phyloP scores from a whole-genome alignment of 2,329 filamentous ascomycete species.

The Calcarisporium arbuscula region DNA sequence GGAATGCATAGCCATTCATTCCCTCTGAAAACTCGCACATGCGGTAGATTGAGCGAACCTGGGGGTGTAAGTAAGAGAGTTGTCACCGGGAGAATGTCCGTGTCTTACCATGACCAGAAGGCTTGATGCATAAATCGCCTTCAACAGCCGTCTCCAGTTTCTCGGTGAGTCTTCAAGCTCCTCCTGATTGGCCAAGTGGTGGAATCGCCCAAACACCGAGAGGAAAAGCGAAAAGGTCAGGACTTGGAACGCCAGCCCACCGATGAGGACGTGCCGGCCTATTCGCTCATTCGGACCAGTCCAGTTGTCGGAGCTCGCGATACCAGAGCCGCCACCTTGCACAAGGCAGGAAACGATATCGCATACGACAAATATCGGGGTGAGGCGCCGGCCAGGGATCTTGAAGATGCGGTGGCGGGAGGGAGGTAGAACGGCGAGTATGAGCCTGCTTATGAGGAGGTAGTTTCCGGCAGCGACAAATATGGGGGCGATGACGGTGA shows the following conservation, averaged over 20 bases:
- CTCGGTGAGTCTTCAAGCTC: conserved; percentile 19
- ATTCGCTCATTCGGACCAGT: conserved; percentile 28
- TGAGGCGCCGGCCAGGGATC: conserved; percentile 31
- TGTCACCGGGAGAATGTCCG: background rate
- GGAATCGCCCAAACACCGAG: conserved; percentile 31
- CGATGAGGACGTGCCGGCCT: conserved; percentile 35
- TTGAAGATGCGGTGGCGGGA: conserved; percentile 27
- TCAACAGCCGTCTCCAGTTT: conserved; percentile 31
- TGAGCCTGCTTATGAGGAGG: conserved; percentile 42
- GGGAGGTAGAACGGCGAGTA: conserved; percentile 28
- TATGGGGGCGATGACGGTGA: conserved; percentile 43
- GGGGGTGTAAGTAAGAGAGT: background rate
- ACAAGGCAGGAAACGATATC: conserved; percentile 40
- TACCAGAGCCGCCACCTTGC: conserved; percentile 36
- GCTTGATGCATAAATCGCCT: conserved; percentile 37
- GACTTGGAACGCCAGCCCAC: conserved; percentile 33
- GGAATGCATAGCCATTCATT: conserved; percentile 42
- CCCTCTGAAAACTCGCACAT: conserved; percentile 46
- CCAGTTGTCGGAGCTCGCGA: conserved; percentile 38
- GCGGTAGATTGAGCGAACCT: conserved; percentile 47
- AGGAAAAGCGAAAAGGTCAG: conserved; percentile 34
- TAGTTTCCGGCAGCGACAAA: conserved; percentile 45
- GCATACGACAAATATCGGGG: conserved; percentile 37
- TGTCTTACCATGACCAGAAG: conserved; percentile 36
- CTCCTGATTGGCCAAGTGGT: conserved; percentile 20